Percentiles rank a stretch among this genome's conserved stretches.
Conservation (phyloP, 768 basidiomycete genomes). For the Mrakia blollopis region DNA sequence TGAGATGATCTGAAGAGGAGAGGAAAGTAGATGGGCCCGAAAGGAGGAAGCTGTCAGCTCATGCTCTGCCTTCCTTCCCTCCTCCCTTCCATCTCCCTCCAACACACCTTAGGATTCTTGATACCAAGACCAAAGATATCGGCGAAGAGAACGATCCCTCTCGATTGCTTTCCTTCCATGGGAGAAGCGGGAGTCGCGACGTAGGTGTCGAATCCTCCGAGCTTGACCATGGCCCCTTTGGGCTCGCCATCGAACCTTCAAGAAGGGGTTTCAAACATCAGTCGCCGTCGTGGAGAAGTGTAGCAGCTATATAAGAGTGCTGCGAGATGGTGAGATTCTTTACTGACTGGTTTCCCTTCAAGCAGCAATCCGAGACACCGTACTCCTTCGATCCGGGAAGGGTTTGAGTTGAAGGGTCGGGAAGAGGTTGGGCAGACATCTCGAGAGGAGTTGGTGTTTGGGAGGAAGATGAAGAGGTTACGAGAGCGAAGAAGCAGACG, state of each 20-base stretch:
- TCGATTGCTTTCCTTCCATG: not conserved
- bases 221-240: not conserved
- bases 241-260: not conserved
- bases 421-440: not conserved
- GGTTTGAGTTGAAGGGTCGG: not conserved
- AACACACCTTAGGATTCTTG: slow-evolving; percentile 6
- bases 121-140: slow-evolving; percentile 6
- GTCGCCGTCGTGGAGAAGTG: too few relatives aligned
- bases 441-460: not conserved
- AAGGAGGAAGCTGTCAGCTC: not conserved
- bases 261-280: not conserved
- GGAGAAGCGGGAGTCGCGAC: not conserved
- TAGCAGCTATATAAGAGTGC: too few relatives aligned
- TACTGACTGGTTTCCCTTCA: slow-evolving; percentile 4
- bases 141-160: not conserved
- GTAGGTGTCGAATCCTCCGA: slow-evolving; percentile 8
- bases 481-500: too few relatives aligned
- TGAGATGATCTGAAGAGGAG: not conserved
- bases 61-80: not conserved
- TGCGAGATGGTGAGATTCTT: not conserved
- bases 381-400: not conserved
- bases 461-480: not conserved
- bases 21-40: not conserved
- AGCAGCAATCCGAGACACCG: not conserved
- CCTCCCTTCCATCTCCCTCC: not conserved